Evolutionary conservation across 306 rosid genomes (phyloP).

Genomic region (Senna siamea): DNA sequence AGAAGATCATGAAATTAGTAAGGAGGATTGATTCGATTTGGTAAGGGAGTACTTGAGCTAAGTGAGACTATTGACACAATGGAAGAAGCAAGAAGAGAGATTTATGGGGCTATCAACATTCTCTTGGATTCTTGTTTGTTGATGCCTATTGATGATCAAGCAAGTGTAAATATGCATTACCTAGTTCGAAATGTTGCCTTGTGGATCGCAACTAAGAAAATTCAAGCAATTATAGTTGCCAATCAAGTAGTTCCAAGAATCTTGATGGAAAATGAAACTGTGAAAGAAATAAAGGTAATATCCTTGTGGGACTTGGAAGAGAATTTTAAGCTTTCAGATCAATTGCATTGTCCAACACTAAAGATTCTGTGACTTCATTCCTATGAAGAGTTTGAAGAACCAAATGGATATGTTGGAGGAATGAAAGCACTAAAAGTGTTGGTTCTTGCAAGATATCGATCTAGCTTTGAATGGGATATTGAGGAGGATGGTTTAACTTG

Average conservation of each 20-base stretch:
- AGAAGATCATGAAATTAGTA: background rate
- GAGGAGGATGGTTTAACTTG: background rate
- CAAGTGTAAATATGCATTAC: background rate
- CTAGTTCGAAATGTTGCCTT: slow-evolving; percentile 1
- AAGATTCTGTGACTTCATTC: background rate
- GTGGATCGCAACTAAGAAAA: background rate
- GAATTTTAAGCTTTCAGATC: background rate
- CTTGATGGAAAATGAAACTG: background rate
- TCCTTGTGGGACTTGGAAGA: background rate
- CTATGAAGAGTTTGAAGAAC: too few species aligned
- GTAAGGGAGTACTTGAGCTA: background rate
- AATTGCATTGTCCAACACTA: background rate
- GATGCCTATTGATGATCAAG: rapidly evolving
- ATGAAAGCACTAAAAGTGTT: slow-evolving; percentile 1
- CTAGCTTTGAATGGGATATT: background rate
- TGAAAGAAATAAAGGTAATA: background rate
- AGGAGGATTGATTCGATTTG: slow-evolving; percentile 15
- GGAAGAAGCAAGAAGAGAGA: background rate
- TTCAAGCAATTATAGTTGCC: background rate
- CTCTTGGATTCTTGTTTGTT: slow-evolving; percentile 11
- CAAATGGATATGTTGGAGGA: background rate
- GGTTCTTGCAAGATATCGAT: background rate
- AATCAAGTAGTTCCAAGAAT: background rate
- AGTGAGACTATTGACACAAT: background rate
- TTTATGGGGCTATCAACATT: background rate